Evolutionary conservation across 2,329 filamentous ascomycete genomes (phyloP), one percentile per base, ranked within the genome.

Genomic region (Pseudonectria buxi): DNA sequence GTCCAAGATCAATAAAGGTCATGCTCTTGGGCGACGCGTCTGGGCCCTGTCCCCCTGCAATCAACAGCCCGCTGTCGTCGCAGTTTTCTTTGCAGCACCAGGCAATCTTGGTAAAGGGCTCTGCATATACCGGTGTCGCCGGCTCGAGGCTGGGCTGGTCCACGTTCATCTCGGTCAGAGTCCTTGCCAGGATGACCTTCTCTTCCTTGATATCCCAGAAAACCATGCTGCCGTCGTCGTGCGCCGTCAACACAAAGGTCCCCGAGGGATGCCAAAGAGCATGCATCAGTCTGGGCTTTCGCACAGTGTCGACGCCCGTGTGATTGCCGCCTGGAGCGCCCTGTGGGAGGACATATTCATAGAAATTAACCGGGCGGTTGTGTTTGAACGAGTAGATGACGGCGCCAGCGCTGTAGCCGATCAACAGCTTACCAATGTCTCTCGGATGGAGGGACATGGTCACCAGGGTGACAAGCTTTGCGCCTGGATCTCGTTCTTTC

Each of bases 61-160:
- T 74, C 26, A 98, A 64, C 15, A 98, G 69, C 2, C 81, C 90
- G 13, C 88, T 96, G 53, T 98, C 90, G 52, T 98, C 92, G 1
- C 88, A 83, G 53, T 96, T 94, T 40, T 81, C 74, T 57, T 95
- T 95, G 38, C 86, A 90, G 62, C 92, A 98, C 92, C 92, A 98
- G 2, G 81, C 75, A 37, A 96, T 78, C 43, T 80, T 81, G 41
- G 78, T 76, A 41, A 90, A 83, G 1, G 87, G 86, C 36, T 86
- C 82, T 42, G 84, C 82, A 11, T 82, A 62, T 12, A 71, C 70
- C 28, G 79, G 66, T 1, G 68, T 69, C 2, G 69, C 70, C 4
- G 71, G 62, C 1, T 64, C 50, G 11, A 68, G 57, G 0, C 71
- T 70, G 3, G 82, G 79, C 43, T 81, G 74, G 48, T 95, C 76